These are phyloP conservation scores for Melastoma candidum DNA, from an alignment of 441 rosid species.

Conservation along the genomic window DNA sequence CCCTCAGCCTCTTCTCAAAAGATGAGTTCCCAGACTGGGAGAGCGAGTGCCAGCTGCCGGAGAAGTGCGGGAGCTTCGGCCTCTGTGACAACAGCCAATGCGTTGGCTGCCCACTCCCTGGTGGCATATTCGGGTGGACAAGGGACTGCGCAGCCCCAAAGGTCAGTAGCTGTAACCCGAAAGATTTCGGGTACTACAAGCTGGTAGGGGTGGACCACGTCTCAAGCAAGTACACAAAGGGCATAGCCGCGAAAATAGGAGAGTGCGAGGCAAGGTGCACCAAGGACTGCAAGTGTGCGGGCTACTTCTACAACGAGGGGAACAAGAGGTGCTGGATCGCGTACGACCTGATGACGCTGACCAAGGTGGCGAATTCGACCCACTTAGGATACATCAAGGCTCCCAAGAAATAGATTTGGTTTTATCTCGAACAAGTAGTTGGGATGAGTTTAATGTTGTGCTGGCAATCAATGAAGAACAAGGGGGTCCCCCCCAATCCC, in stretches of 20 bases:
- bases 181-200: slow-evolving; percentile 34
- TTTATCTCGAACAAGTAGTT: too few species aligned
- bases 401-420: slow-evolving; percentile 18
- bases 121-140: slow-evolving; percentile 47
- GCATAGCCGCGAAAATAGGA: slow-evolving; percentile 29
- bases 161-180: slow-evolving; percentile 24
- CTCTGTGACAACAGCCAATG: slow-evolving; percentile 49
- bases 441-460: too few species aligned
- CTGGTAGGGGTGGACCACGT: slow-evolving; percentile 54
- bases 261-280: slow-evolving; percentile 40
- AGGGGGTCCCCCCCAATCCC: too few species aligned
- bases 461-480: too few species aligned
- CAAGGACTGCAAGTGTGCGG: slow-evolving; percentile 52
- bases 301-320: slow-evolving; percentile 48
- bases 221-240: slow-evolving; percentile 37
- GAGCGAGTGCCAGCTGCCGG: slow-evolving; percentile 44
- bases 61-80: slow-evolving; percentile 44
- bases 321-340: slow-evolving; percentile 51
- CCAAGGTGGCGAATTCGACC: slow-evolving; percentile 35
- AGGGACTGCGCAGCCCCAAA: slow-evolving; percentile 27
- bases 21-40: slow-evolving; percentile 13
- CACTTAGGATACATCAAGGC: slow-evolving; percentile 45
- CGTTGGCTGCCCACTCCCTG: slow-evolving; percentile 45
- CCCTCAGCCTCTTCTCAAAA: slow-evolving; percentile 28
- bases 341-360: slow-evolving; percentile 51